These are phyloP conservation scores for Cryptococcus sp. DNA, from an alignment of 1,284 basidiomycete genomes.

Conservation along the genomic window DNA sequence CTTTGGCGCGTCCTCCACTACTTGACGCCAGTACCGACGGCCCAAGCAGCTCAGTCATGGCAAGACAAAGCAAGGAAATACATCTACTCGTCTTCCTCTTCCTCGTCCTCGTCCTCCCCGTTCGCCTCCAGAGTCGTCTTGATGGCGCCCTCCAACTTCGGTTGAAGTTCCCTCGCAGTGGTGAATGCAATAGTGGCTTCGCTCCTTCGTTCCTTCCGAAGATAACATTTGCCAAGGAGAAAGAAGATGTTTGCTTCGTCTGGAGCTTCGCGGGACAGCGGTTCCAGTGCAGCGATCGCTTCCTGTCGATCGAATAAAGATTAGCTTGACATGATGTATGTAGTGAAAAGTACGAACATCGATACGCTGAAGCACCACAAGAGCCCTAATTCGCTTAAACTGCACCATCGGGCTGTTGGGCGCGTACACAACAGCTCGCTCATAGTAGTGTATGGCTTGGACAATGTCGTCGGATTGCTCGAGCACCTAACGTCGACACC, in stretches of 20 bases:
- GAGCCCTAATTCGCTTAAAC: slow-evolving; percentile 85
- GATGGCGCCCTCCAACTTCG: slow-evolving; percentile 55
- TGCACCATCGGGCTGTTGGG: slow-evolving; percentile 85
- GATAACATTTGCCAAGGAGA: slow-evolving; percentile 88
- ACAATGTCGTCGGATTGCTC: slow-evolving; percentile 74
- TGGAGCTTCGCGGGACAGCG: slow-evolving; percentile 74
- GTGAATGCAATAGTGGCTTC: slow-evolving; percentile 81
- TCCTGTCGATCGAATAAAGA: slow-evolving; percentile 56
- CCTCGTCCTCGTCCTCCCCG: slow-evolving; percentile 59
- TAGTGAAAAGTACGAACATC: slow-evolving; percentile 61
- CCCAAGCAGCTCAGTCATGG: background rate
- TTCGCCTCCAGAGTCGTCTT: slow-evolving; percentile 40
- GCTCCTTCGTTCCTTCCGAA: slow-evolving; percentile 72
- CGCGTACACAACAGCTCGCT: slow-evolving; percentile 71
- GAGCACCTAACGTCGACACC: slow-evolving; percentile 62
- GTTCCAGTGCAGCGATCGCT: slow-evolving; percentile 76
- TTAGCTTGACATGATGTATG: background rate
- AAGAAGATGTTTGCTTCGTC: slow-evolving; percentile 94
- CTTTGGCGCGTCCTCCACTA: background rate
- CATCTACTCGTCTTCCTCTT: slow-evolving; percentile 34
- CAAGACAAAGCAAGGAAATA: background rate
- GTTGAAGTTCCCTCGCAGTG: slow-evolving; percentile 73
- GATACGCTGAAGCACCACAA: slow-evolving; percentile 78
- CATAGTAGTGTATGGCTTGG: slow-evolving; percentile 73
- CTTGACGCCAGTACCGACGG: background rate